Conservation (phyloP, 768 basidiomycete species). For the Trametes gibbosa region DNA sequence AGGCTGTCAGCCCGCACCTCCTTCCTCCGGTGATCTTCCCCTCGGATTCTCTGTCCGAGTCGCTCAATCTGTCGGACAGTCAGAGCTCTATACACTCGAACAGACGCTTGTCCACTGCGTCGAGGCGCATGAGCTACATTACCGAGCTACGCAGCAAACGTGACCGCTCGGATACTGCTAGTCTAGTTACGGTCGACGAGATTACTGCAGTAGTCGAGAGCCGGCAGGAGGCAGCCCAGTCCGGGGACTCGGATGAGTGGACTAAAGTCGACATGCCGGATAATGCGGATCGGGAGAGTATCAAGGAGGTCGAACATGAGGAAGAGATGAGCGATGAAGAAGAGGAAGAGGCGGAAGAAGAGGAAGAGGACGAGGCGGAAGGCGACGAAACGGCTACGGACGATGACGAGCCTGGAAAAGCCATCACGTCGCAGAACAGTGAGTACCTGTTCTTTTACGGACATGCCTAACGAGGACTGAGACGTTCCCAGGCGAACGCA, state of each 20-base stretch:
- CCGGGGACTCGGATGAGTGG: slow-evolving; percentile 58
- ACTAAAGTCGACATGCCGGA: slow-evolving; percentile 63
- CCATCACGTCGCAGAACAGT: slow-evolving; percentile 52
- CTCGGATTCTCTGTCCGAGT: slow-evolving; percentile 77
- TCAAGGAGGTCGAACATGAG: slow-evolving; percentile 40
- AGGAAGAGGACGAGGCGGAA: slow-evolving; percentile 43
- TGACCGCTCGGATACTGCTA: slow-evolving; percentile 85
- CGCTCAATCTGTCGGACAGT: slow-evolving; percentile 49
- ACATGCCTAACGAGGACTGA: not conserved
- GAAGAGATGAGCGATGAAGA: slow-evolving; percentile 41
- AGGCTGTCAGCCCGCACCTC: slow-evolving; percentile 48
- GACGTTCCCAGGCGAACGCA: slow-evolving; percentile 41
- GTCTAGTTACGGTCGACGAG: slow-evolving; percentile 93
- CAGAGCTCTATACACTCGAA: slow-evolving; percentile 41
- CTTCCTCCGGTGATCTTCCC: slow-evolving; percentile 79
- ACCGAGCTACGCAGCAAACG: slow-evolving; percentile 79
- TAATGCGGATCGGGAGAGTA: slow-evolving; percentile 33
- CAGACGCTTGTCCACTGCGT: slow-evolving; percentile 38
- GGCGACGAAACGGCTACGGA: slow-evolving; percentile 38
- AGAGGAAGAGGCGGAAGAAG: slow-evolving; percentile 45
- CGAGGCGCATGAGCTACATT: slow-evolving; percentile 75
- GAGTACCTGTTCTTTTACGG: slow-evolving; percentile 30
- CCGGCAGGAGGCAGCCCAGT: slow-evolving; percentile 47
- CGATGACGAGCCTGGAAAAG: slow-evolving; percentile 48
- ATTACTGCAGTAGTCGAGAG: slow-evolving; percentile 95